These are phyloP conservation scores for Coemansia sp. DNA, from an alignment of 192 early-diverging fungal genomes.

Conservation along the genomic window DNA sequence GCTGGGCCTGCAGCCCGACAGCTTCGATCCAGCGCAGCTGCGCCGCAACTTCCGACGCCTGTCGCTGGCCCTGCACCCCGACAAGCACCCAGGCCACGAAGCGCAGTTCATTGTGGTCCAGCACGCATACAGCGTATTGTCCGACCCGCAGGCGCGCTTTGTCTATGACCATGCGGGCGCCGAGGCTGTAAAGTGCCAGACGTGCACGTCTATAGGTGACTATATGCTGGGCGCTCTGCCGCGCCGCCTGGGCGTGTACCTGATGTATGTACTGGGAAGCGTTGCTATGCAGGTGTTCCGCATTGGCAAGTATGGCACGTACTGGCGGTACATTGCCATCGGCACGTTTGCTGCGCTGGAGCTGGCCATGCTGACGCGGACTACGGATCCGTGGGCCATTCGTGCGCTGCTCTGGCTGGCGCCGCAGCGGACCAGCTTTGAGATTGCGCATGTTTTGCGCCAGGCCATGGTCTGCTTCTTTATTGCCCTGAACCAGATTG, in stretches of 20 bases:
- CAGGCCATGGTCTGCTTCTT: constrained; percentile 42
- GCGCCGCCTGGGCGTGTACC: constrained; percentile 21
- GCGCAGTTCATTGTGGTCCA: constrained; percentile 71
- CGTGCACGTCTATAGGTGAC: constrained; percentile 58
- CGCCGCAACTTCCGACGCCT: constrained; percentile 49
- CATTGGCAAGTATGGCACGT: constrained; percentile 30
- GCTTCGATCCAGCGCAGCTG: constrained; percentile 15
- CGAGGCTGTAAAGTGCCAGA: constrained; percentile 58
- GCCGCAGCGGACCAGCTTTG: constrained; percentile 37
- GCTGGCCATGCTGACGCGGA: constrained; percentile 31
- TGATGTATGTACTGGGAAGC: constrained; percentile 25
- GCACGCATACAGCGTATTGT: constrained; percentile 71
- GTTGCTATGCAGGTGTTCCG: constrained; percentile 40
- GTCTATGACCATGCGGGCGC: constrained; percentile 68
- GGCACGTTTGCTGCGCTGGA: constrained; percentile 35
- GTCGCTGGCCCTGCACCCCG: constrained; percentile 55
- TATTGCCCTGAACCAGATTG: constrained; percentile 45
- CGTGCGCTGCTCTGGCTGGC: constrained; percentile 16
- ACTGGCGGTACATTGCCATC: constrained; percentile 45
- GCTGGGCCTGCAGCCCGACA: constrained; percentile 28
- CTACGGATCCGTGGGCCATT: constrained; percentile 18
- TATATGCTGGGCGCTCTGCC: constrained; percentile 68
- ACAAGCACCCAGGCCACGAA: constrained; percentile 62
- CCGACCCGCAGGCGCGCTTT: constrained; percentile 56
- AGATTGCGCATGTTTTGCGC: constrained; percentile 38